Evolutionary conservation across 2,329 filamentous ascomycete species (phyloP).

Genomic region (Pseudonectria foliicola): DNA sequence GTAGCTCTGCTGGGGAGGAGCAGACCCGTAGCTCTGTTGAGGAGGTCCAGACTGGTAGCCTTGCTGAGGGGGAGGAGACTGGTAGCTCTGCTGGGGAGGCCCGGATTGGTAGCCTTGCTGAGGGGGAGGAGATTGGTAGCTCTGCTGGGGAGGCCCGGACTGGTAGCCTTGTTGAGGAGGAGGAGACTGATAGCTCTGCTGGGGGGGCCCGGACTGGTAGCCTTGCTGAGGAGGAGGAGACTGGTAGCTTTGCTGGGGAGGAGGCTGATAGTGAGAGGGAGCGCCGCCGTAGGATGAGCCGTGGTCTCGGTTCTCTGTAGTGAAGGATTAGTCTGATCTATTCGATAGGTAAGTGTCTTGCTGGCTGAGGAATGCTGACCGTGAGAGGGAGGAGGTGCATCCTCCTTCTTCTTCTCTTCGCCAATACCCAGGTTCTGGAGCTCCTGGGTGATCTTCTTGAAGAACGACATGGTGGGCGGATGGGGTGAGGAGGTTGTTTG

Average conservation of each 20-base stretch:
- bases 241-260: conserved; percentile 10
- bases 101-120: neutral
- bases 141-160: too few species aligned
- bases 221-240: conserved; percentile 1
- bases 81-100: conserved; percentile 2
- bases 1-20: conserved; percentile 11
- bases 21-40: neutral
- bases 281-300: conserved; percentile 11
- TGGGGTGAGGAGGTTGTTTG: conserved; percentile 2
- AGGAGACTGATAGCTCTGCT: conserved; percentile 10
- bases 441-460: conserved; percentile 35
- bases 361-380: conserved; percentile 8
- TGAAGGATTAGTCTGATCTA: too few species aligned
- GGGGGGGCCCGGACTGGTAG: conserved; percentile 2
- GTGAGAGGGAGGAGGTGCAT: conserved; percentile 6
- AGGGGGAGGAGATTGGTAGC: too few species aligned
- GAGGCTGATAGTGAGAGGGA: conserved; percentile 11
- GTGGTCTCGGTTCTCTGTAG: conserved; percentile 12
- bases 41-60: neutral
- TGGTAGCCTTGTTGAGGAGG: too few species aligned
- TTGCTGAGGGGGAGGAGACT: conserved; percentile 31
- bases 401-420: conserved; percentile 28
- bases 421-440: conserved; percentile 42
- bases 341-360: too few species aligned
- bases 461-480: conserved; percentile 34